Evolutionary conservation across 176 grass and related monocot species (phyloP), one percentile per base, ranked within the genome.

Genomic region (Hyparrhenia diplandra): DNA sequence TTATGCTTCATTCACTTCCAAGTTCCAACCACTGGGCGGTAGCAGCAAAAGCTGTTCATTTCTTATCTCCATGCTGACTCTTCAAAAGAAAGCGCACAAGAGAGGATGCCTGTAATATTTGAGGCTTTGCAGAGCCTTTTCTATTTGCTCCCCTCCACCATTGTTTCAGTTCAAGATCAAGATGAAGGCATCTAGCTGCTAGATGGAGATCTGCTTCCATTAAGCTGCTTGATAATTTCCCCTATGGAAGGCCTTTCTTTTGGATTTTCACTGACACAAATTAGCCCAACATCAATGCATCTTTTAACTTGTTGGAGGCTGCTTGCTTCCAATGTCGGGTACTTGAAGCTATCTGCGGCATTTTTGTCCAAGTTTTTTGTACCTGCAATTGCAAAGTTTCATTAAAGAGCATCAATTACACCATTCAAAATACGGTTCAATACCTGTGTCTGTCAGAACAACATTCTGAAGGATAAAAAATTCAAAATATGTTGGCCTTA

Each of bases 331-430:
- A 85, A 20, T 9, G 20, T 65, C 9, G 67, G 67, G 25, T 85
- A 80, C 17, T 85, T 73, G 76, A 73, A 42, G 67, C 67, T 40
- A 85, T 85, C 4, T 85, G 76, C 0, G 69, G 32, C 0, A 54
- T 78, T 42, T 70, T 81, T 13, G 67, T 21, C 83, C 83, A 85
- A 0, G 49, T 71, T 73, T 67, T 32, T 30, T 31, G 4, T 64
- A 85, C 57, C 83, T 85, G 45, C 1, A 61, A 63, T 29, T 28
- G 23, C 23, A 70, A 13, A 71, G 69, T 30, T 45, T 64, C 21
- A 21, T 51, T 63, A 25, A 29, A 71, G 16, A 0, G 6, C 9
- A 20, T 30, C 10, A 59, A 2, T 3, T 57, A 55, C 10, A 40
- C 20, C 49, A 67, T 79, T 52, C 21, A 49, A 47, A 63, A 3